These are phyloP conservation scores for Mortierella polycephala DNA, from an alignment of 371 early-diverging fungal genomes.

Conservation along the genomic window DNA sequence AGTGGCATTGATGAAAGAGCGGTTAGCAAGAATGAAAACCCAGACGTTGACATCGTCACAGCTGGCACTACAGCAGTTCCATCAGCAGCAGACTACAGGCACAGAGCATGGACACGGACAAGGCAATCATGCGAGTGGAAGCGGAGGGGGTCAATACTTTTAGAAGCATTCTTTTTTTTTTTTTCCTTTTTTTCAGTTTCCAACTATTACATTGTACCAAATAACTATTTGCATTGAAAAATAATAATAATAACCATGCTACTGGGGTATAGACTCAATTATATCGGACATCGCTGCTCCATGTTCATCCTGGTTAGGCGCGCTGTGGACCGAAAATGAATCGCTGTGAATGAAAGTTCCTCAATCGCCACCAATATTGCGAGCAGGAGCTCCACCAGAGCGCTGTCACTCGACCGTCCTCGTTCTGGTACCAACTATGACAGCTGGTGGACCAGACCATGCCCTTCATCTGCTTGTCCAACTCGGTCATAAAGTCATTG, in stretches of 20 bases:
- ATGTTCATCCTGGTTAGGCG: too few species aligned
- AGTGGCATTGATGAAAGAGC: constrained; percentile 68
- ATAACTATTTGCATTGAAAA: too few species aligned
- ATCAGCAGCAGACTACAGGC: constrained; percentile 33
- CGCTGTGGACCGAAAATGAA: background rate
- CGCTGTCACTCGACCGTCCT: constrained; percentile 22
- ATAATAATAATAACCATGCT: too few species aligned
- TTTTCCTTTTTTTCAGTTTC: too few species aligned
- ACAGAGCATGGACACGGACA: background rate
- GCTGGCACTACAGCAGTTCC: constrained; percentile 45
- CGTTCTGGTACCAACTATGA: constrained; percentile 32
- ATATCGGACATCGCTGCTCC: too few species aligned
- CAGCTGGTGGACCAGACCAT: constrained; percentile 43
- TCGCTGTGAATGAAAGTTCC: constrained; percentile 18
- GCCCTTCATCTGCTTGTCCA: constrained; percentile 42
- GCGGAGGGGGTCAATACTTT: constrained; percentile 22
- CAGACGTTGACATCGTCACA: constrained; percentile 47
- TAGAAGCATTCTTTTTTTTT: constrained; percentile 5
- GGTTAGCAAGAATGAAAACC: constrained; percentile 67
- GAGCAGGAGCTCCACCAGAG: constrained; percentile 22
- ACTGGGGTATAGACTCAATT: too few species aligned
- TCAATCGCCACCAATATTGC: constrained; percentile 20
- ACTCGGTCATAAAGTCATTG: constrained; percentile 17
- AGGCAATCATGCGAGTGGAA: constrained; percentile 5
- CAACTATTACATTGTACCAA: too few species aligned